phyloP scores from a whole-genome alignment of 768 basidiomycete species.

The Suillus weaverae region DNA sequence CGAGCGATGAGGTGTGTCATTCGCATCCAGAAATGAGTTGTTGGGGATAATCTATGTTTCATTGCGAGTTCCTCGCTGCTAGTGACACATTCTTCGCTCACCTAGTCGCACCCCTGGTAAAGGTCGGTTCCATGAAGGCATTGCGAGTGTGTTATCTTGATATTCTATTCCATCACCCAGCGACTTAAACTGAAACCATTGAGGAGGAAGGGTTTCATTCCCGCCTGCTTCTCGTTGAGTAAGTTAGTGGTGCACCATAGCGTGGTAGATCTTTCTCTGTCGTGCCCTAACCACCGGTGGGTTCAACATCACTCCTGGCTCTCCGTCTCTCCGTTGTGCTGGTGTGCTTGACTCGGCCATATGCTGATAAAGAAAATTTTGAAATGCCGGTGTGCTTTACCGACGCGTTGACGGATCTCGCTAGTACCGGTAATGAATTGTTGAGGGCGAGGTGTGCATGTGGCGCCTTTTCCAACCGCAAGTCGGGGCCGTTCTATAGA shows the following conservation, averaged over 20 bases:
- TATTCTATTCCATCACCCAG: background rate
- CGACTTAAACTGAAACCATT: background rate
- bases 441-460: background rate
- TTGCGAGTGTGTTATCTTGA: background rate
- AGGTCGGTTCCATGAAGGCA: background rate
- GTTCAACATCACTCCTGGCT: background rate
- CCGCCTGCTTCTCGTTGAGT: background rate
- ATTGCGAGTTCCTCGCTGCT: background rate
- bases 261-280: background rate
- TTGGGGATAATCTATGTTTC: background rate
- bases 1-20: background rate
- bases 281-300: background rate
- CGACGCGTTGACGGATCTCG: background rate
- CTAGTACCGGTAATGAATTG: background rate
- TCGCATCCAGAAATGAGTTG: background rate
- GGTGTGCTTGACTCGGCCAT: background rate
- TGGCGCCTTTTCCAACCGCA: background rate
- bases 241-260: background rate
- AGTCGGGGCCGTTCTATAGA: background rate
- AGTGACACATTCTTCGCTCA: background rate
- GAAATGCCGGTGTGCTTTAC: background rate
- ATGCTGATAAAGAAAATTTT: background rate
- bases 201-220: background rate
- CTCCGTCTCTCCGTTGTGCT: background rate
- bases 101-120: conserved; percentile 1